phyloP scores from a whole-genome alignment of 2,329 filamentous ascomycete genomes.

The Pyrenochaeta sp. region DNA sequence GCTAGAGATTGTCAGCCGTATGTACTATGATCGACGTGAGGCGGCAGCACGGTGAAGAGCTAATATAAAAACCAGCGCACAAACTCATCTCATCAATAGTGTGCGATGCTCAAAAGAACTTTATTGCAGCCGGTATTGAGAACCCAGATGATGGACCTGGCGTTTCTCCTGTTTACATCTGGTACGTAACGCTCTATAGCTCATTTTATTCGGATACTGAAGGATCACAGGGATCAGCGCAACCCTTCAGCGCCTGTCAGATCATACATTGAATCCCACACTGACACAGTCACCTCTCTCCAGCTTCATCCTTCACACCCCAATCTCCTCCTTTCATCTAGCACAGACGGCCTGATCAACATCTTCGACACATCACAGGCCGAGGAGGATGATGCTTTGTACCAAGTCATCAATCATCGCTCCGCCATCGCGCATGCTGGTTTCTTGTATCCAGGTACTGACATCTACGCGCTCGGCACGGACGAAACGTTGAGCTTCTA shows the following conservation, averaged over 20 bases:
- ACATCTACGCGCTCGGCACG: constrained; percentile 75
- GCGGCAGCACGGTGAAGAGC: neutral
- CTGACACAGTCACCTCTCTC: constrained; percentile 68
- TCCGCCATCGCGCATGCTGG: constrained; percentile 78
- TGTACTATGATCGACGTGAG: constrained; percentile 3
- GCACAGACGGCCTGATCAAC: constrained; percentile 81
- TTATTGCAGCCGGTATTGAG: constrained; percentile 77
- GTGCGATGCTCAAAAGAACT: constrained; percentile 63
- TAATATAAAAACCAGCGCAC: constrained; percentile 52
- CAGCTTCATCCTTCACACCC: constrained; percentile 69
- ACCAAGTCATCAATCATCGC: constrained; percentile 80
- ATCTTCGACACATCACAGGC: constrained; percentile 71
- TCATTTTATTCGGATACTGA: constrained; percentile 10
- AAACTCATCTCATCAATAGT: constrained; percentile 71
- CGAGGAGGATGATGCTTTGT: constrained; percentile 78
- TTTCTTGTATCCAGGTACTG: constrained; percentile 64
- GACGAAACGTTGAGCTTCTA: constrained; percentile 82
- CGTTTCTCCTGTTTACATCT: constrained; percentile 50
- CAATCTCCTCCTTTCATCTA: constrained; percentile 74
- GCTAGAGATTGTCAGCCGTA: constrained; percentile 46
- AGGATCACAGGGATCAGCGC: constrained; percentile 50
- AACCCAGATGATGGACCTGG: constrained; percentile 62
- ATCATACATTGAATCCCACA: constrained; percentile 57
- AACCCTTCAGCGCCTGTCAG: constrained; percentile 48
- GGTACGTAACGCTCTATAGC: constrained; percentile 25